These are phyloP conservation scores for Hyaloscypha finlandica DNA, from an alignment of 495 filamentous ascomycete species.

Conservation along the genomic window DNA sequence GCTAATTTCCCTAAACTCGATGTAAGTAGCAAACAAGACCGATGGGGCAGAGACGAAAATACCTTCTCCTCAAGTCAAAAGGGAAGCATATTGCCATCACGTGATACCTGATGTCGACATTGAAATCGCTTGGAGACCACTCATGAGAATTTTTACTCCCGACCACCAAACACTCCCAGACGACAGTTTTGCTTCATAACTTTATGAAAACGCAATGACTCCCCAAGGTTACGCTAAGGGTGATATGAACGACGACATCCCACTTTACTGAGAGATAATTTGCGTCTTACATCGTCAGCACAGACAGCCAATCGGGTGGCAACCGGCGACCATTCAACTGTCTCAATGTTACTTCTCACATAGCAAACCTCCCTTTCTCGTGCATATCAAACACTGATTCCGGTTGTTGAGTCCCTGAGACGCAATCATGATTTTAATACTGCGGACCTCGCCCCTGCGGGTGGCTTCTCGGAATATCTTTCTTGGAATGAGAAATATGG, in stretches of 20 bases:
- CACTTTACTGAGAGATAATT: not conserved
- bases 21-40: too few species aligned
- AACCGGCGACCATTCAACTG: not conserved
- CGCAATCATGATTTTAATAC: slow-evolving; percentile 17
- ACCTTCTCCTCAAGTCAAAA: too few species aligned
- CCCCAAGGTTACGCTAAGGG: not conserved
- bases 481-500: slow-evolving; percentile 11
- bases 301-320: slow-evolving; percentile 1
- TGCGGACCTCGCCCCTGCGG: slow-evolving; percentile 4
- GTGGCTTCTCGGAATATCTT: not conserved
- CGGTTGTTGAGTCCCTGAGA: not conserved
- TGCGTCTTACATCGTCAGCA: slow-evolving; percentile 25
- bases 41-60: too few species aligned
- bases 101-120: not conserved
- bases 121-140: not conserved
- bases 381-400: not conserved
- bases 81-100: not conserved
- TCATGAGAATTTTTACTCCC: not conserved
- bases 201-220: not conserved
- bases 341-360: not conserved
- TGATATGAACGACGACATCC: not conserved
- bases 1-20: too few species aligned
- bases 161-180: not conserved
- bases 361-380: not conserved
- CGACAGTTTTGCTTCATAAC: not conserved